Base-by-base conservation (phyloP, 805 yeast genomes). In the Sporopachydermia quercuum region DNA sequence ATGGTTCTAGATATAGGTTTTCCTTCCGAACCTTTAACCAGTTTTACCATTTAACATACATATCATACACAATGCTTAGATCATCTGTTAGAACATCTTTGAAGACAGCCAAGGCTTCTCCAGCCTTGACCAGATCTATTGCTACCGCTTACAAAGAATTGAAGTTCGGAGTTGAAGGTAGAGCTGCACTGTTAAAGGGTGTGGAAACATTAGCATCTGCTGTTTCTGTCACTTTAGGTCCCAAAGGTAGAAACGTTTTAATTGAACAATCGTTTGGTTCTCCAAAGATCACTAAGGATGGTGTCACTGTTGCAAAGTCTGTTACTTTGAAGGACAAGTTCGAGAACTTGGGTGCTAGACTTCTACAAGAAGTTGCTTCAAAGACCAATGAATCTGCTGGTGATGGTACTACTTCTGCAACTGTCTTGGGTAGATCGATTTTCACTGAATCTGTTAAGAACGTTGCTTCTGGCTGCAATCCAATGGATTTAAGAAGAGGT, bases 391-490 rank as follows among this genome's bases (percentile, higher is more conserved):
- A 89, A 63, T 73, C 81, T 52, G 96, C 97, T 45, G 98, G 98
- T 65, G 98, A 89, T 55, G 98, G 98, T 63, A 89, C 98, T 48
- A 89, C 98, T 33, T 80, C 94, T 36, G 96, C 97, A 51, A 91
- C 97, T 38, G 94, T 89, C 41, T 71, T 89, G 51, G 97, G 96
- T 50, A 82, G 94, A 62, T 80, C 95, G 43, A 89, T 89, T 51
- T 84, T 89, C 68, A 78, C 94, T 44, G 96, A 91, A 65, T 75
- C 93, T 19, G 94, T 89, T 45, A 86, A 85, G 71, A 85, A 85
- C 56, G 98, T 91, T 36, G 96, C 97, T 45, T 96, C 97, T 42
- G 98, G 98, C 45, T 87, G 96, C 65, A 91, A 89, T 70, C 97
- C 98, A 53, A 87, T 86, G 91, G 97, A 89, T 55, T 72, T 89